phyloP scores from a whole-genome alignment of 2,329 filamentous ascomycete genomes.

The Fusarium illudens region DNA sequence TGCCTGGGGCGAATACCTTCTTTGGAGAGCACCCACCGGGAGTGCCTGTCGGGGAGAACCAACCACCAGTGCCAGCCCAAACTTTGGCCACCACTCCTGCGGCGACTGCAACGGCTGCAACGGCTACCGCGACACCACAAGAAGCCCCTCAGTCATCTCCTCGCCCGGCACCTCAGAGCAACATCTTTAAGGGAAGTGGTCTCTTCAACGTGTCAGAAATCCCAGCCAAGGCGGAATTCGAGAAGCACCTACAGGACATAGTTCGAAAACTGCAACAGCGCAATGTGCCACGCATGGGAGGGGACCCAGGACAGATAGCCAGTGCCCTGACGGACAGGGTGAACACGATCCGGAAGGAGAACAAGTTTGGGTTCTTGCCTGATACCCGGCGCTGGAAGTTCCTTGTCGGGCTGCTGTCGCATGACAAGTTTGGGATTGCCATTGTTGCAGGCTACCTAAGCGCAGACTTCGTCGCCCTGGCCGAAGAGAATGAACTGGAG shows the following conservation, averaged over 20 bases:
- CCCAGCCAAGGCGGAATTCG: conserved; percentile 41
- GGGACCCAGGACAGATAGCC: conserved; percentile 12
- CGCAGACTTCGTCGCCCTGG: conserved; percentile 42
- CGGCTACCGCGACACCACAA: background rate
- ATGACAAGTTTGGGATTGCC: conserved; percentile 46
- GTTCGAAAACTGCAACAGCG: conserved; percentile 24
- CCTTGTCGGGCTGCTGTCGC: conserved; percentile 38
- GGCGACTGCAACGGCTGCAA: background rate
- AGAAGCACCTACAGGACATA: conserved; percentile 17
- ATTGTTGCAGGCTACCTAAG: conserved; percentile 40
- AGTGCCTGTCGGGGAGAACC: background rate
- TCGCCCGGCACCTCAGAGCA: background rate
- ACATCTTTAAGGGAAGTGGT: conserved; percentile 19
- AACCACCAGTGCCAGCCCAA: background rate
- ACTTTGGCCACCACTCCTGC: background rate
- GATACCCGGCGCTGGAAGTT: conserved; percentile 50
- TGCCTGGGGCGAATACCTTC: conserved; percentile 49
- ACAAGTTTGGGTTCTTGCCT: conserved; percentile 42
- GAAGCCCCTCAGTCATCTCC: background rate
- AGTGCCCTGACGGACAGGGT: conserved; percentile 39
- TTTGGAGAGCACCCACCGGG: conserved; percentile 40
- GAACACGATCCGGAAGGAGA: conserved; percentile 36
- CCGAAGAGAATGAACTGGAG: conserved; percentile 40
- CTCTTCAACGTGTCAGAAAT: conserved; percentile 39
- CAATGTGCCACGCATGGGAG: background rate